A percentile compares a stretch with the other conserved stretches of the same genome.
phyloP scores from a whole-genome alignment of 495 filamentous ascomycete species.

The Chaetomium tenue region DNA sequence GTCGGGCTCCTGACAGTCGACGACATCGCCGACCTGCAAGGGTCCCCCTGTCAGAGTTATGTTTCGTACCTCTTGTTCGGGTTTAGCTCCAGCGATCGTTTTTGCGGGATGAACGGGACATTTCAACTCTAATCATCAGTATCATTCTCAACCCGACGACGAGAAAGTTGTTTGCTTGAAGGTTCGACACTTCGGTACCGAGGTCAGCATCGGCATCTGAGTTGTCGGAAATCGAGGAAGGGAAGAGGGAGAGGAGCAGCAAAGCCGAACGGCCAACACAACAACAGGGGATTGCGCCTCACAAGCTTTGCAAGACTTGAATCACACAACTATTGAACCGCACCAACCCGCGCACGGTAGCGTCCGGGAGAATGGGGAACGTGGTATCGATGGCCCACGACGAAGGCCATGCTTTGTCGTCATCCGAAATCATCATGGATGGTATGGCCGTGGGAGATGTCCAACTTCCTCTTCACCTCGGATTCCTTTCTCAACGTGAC shows the following conservation, averaged over 20 bases:
- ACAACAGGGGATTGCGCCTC: not conserved
- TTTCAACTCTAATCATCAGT: not conserved
- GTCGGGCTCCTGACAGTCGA: conserved; percentile 3
- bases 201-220: no score
- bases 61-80: conserved; percentile 13
- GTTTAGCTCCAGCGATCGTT: conserved; percentile 15
- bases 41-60: conserved; percentile 6
- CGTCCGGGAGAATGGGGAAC: conserved; percentile 15
- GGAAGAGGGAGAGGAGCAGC: not conserved
- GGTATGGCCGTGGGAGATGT: not conserved
- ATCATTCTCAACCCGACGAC: not conserved
- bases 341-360: not conserved
- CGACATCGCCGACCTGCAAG: conserved; percentile 24
- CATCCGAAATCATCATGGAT: not conserved
- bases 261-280: no score
- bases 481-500: not conserved
- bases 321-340: not conserved
- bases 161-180: not conserved
- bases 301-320: not conserved
- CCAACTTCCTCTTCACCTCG: not conserved
- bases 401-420: not conserved
- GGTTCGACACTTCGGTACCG: no score
- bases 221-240: not conserved
- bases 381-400: not conserved
- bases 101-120: not conserved